Base-by-base conservation (phyloP, 1,284 basidiomycete genomes). In the Ustilago bromivora region DNA sequence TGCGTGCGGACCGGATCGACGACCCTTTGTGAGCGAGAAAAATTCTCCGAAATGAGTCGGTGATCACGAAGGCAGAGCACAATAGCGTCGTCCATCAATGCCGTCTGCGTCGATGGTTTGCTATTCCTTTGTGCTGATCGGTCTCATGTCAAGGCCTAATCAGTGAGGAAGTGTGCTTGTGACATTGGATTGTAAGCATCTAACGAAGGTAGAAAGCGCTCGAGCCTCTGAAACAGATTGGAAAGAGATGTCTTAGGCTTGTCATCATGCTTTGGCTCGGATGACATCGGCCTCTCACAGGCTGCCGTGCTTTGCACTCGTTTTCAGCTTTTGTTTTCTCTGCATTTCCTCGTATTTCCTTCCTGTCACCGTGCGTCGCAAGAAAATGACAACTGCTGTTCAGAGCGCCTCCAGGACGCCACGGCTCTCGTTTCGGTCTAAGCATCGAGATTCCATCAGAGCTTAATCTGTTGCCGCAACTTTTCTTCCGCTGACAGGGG, bases 291-390 rank as follows among this genome's bases (percentile, higher is more conserved):
- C 43, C 19, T n/a, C 43, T 46, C n/a, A 46, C 43, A 28, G 23
- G 43, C n/a, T 46, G n/a, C 5, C 23, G 23, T 19, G n/a, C 43
- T 46, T 46, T 46, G 2, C 40, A 41, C 15, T 13, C 23, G 23
- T 12, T 41, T 17, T n/a, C 43, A 19, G 40, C 40, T 6, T 46
- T 46, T 8, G 1, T 46, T 46, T 8, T 19, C 43, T 19, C 43
- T 46, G 43, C 43, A 46, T 46, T 46, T 46, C n/a, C 43, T 19
- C 43, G 3, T 19, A 9, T 46, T 46, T 13, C 19, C 34, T 49
- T n/a, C 10, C 23, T 61, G 65, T 67, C 59, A 61, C 65, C 61
- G 54, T 51, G 65, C 65, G 59, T 67, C 47, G 65, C 65, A 53
- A 31, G 36, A 38, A 43, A 60, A 28, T 49, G 17, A 46, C n/a